phyloP scores from a whole-genome alignment of 352 stramenopile genomes.

The Salisapilia sapeloensis region DNA sequence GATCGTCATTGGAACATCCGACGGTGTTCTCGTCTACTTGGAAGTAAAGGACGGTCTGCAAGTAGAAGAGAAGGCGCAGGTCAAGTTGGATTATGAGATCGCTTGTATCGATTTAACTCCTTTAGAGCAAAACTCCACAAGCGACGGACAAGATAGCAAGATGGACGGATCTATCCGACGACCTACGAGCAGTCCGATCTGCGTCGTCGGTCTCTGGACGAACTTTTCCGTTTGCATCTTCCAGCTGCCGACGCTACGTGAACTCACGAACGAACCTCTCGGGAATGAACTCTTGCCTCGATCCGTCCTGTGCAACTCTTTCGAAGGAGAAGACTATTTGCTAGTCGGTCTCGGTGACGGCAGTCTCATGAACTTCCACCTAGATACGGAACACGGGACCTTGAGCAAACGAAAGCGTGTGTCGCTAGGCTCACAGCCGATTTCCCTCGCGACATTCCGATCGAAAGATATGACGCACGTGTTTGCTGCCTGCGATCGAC shows the following conservation, averaged over 20 bases:
- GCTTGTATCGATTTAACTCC: slow-evolving; percentile 86
- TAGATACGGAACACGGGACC: slow-evolving; percentile 25
- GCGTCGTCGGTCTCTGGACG: slow-evolving; percentile 84
- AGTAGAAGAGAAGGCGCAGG: slow-evolving; percentile 41
- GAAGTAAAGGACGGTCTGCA: slow-evolving; percentile 40
- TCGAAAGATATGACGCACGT: slow-evolving; percentile 90
- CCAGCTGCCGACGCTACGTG: slow-evolving; percentile 57
- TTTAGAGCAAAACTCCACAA: slow-evolving; percentile 7
- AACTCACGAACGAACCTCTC: slow-evolving; percentile 42
- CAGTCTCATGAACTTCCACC: slow-evolving; percentile 86
- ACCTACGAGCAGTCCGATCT: no score
- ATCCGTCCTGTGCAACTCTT: slow-evolving; percentile 78
- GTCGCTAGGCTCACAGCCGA: slow-evolving; percentile 88
- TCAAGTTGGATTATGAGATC: slow-evolving; percentile 87
- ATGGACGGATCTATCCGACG: slow-evolving; percentile 31
- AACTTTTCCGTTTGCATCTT: slow-evolving; percentile 86
- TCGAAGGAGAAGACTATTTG: slow-evolving; percentile 80
- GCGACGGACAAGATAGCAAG: slow-evolving; percentile 19
- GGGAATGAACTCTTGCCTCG: slow-evolving; percentile 74
- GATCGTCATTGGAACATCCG: slow-evolving; percentile 82
- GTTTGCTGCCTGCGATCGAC: slow-evolving; percentile 92
- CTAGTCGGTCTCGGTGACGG: slow-evolving; percentile 95
- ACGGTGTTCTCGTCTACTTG: slow-evolving; percentile 84
- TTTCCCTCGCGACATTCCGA: slow-evolving; percentile 86
- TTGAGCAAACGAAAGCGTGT: slow-evolving; percentile 86